phyloP scores from a whole-genome alignment of 2,329 filamentous ascomycete genomes.

The Colletotrichum sp. region DNA sequence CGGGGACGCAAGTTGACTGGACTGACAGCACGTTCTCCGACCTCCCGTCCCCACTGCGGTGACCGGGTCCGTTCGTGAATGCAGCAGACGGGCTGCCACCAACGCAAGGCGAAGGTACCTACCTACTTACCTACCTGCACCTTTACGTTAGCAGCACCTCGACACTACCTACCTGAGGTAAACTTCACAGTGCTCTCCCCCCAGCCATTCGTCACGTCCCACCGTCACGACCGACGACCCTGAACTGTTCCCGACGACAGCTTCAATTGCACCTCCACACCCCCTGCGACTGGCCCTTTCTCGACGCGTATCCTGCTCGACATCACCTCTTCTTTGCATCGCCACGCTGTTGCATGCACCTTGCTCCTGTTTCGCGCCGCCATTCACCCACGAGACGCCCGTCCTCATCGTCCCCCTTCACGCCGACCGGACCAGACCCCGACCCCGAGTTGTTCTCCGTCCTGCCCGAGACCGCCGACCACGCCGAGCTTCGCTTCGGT shows the following conservation, averaged over 20 bases:
- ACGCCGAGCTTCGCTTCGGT: slow-evolving; percentile 13
- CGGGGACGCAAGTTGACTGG: not conserved
- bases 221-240: not conserved
- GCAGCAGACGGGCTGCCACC: not conserved
- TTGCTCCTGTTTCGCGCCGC: not conserved
- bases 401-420: not conserved
- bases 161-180: not conserved
- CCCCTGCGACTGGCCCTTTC: not conserved
- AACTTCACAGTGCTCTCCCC: not conserved
- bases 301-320: not conserved
- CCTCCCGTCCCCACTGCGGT: not conserved
- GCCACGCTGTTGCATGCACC: not conserved
- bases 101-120: not conserved
- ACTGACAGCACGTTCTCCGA: not conserved
- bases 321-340: not conserved
- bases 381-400: not conserved
- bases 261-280: not conserved
- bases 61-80: not conserved
- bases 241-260: not conserved
- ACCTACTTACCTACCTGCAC: not conserved
- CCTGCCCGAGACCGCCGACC: not conserved
- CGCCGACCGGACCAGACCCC: not conserved
- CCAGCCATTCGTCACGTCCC: not conserved
- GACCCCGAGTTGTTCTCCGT: not conserved
- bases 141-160: not conserved